Conservation (phyloP, 2,329 filamentous ascomycete genomes). For the Aureobasidium pullulans region DNA sequence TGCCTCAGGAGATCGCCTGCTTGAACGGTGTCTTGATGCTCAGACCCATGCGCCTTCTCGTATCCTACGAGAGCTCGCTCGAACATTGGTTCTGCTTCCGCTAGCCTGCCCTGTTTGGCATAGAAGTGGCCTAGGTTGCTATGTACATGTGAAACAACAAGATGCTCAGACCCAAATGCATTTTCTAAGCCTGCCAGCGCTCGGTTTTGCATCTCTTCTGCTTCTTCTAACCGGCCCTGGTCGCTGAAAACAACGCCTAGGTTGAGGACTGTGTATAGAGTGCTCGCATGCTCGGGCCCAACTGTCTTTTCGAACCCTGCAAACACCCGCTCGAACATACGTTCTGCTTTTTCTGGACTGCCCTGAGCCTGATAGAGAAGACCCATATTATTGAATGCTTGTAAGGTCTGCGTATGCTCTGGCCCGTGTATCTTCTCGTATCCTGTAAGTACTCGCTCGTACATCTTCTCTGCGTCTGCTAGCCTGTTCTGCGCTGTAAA, state of each 20-base stretch:
- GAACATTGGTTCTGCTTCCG: conserved; percentile 16
- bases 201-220: no score
- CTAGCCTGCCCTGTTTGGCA: conserved; percentile 12
- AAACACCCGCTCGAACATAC: conserved; percentile 15
- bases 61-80: conserved; percentile 14
- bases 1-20: no score
- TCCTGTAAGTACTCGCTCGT: conserved; percentile 2
- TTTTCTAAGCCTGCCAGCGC: no score
- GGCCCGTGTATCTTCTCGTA: conserved; percentile 13
- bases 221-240: not conserved
- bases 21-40: not conserved
- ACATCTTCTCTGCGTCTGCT: conserved; percentile 13
- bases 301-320: conserved; percentile 12
- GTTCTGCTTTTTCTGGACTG: conserved; percentile 9
- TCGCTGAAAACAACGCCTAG: not conserved
- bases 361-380: not conserved
- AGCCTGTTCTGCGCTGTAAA: conserved; percentile 10
- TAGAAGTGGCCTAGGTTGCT: no score
- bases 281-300: conserved; percentile 13
- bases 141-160: no score
- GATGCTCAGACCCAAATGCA: not conserved
- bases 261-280: conserved; percentile 16
- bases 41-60: conserved; percentile 12
- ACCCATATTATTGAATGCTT: not conserved
- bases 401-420: conserved; percentile 14